Evolutionary conservation across 176 grass and related monocot species (phyloP).

Genomic region (Eremochloa ophiuroides): DNA sequence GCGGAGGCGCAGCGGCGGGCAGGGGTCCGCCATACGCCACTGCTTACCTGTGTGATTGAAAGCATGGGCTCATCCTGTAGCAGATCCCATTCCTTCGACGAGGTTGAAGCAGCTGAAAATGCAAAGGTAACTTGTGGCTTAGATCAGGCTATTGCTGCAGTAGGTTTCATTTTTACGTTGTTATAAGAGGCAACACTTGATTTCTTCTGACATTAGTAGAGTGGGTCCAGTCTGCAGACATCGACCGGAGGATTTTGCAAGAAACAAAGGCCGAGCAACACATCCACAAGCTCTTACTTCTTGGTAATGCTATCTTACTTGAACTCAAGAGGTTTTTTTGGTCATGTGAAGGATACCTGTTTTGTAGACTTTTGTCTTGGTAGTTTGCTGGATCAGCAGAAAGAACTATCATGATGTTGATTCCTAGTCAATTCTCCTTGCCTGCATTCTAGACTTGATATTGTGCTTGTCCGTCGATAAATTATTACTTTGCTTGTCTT

Average conservation of each 20-base stretch:
- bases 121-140: constrained; percentile 37
- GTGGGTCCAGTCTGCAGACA: constrained; percentile 60
- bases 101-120: constrained; percentile 69
- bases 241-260: constrained; percentile 74
- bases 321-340: background rate
- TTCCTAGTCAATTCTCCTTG: background rate
- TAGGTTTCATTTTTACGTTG: background rate
- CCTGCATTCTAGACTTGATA: background rate
- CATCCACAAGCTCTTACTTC: constrained; percentile 90
- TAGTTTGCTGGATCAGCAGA: background rate
- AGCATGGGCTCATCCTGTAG: constrained; percentile 96
- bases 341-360: background rate
- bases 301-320: constrained; percentile 48
- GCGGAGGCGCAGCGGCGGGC: no score
- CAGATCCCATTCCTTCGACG: constrained; percentile 66
- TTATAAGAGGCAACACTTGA: constrained; percentile 1
- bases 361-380: background rate
- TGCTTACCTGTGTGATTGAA: constrained; percentile 57
- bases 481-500: background rate
- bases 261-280: constrained; percentile 94
- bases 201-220: background rate
- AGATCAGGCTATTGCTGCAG: background rate
- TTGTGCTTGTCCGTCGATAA: background rate
- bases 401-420: background rate
- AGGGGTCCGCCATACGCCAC: no score